Evolutionary conservation across 768 basidiomycete genomes (phyloP).

Genomic region (Rhodosporidiobolus odoratus): DNA sequence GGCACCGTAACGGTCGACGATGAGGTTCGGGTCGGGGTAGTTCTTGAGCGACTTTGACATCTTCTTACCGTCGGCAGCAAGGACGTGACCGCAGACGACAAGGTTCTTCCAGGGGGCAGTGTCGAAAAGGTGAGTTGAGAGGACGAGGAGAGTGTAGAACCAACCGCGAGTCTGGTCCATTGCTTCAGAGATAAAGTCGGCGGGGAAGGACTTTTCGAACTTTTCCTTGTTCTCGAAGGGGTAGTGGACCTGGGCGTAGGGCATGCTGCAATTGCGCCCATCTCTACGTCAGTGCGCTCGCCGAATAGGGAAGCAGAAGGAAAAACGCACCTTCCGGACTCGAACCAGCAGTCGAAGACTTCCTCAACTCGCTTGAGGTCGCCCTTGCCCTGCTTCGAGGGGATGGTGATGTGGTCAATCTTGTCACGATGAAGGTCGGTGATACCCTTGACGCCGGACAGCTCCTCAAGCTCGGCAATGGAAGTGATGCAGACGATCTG

Average conservation of each 20-base stretch:
- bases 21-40: conserved; percentile 88
- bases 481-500: conserved; percentile 69
- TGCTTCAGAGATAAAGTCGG: conserved; percentile 94
- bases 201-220: conserved; percentile 81
- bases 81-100: conserved; percentile 89
- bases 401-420: conserved; percentile 94
- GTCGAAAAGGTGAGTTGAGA: conserved; percentile 91
- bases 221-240: conserved; percentile 93
- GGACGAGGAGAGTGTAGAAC: conserved; percentile 97
- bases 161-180: conserved; percentile 99
- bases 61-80: conserved; percentile 91
- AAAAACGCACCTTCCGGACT: conserved; percentile 81
- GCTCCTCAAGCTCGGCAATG: conserved; percentile 73
- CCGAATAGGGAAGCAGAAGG: not conserved
- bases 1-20: conserved; percentile 87
- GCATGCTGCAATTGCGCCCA: conserved; percentile 89
- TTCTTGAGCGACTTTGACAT: conserved; percentile 98
- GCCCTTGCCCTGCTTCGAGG: conserved; percentile 82
- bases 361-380: conserved; percentile 83
- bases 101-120: conserved; percentile 96
- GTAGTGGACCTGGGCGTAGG: conserved; percentile 93
- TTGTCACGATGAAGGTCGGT: conserved; percentile 87
- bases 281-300: too few species aligned
- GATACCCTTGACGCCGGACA: conserved; percentile 78
- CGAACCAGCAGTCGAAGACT: conserved; percentile 99